Percentiles rank a stretch among this genome's conserved stretches.
Evolutionary conservation across 1,284 basidiomycete species (phyloP).

Genomic region (Moesziomyces parantarcticus): DNA sequence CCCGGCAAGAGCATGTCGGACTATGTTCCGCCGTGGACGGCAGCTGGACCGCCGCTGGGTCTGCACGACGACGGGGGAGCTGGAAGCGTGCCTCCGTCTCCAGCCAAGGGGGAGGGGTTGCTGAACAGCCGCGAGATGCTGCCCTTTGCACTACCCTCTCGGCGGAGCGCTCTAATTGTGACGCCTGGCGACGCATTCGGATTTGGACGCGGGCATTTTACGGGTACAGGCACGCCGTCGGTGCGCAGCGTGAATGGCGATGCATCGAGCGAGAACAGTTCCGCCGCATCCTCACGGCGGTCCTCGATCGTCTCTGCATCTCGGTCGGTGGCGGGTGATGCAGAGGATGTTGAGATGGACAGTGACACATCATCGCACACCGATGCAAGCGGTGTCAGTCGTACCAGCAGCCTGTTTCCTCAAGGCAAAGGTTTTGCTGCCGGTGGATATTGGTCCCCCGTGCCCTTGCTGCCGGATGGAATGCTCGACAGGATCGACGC

Average conservation of each 20-base stretch:
- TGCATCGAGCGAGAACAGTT: slow-evolving; percentile 6
- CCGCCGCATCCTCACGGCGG: slow-evolving; percentile 18
- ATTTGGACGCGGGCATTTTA: slow-evolving; percentile 60
- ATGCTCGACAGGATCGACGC: slow-evolving; percentile 47
- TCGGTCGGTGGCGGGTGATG: slow-evolving; percentile 3
- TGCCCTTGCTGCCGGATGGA: slow-evolving; percentile 54
- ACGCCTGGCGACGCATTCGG: slow-evolving; percentile 70
- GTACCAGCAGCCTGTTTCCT: slow-evolving; percentile 50
- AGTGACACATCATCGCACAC: slow-evolving; percentile 29
- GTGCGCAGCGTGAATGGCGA: slow-evolving; percentile 46
- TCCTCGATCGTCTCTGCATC: slow-evolving; percentile 22
- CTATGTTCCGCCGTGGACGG: slow-evolving; percentile 56
- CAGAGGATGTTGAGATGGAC: slow-evolving; percentile 15
- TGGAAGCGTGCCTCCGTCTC: slow-evolving; percentile 24
- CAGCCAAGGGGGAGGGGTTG: slow-evolving; percentile 26
- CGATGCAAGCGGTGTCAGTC: slow-evolving; percentile 18
- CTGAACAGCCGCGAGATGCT: slow-evolving; percentile 92
- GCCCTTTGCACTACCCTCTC: slow-evolving; percentile 82
- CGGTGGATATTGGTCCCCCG: slow-evolving; percentile 56
- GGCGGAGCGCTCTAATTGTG: slow-evolving; percentile 81
- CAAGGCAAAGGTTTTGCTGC: slow-evolving; percentile 56
- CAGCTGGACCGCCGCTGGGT: slow-evolving; percentile 40
- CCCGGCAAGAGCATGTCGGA: slow-evolving; percentile 58
- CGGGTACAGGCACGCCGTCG: slow-evolving; percentile 55
- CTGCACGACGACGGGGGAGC: slow-evolving; percentile 28